Evolutionary conservation across 202 grass and related monocot species (phyloP), one percentile per base, ranked within the genome.

Genomic region (Setaria viridis): DNA sequence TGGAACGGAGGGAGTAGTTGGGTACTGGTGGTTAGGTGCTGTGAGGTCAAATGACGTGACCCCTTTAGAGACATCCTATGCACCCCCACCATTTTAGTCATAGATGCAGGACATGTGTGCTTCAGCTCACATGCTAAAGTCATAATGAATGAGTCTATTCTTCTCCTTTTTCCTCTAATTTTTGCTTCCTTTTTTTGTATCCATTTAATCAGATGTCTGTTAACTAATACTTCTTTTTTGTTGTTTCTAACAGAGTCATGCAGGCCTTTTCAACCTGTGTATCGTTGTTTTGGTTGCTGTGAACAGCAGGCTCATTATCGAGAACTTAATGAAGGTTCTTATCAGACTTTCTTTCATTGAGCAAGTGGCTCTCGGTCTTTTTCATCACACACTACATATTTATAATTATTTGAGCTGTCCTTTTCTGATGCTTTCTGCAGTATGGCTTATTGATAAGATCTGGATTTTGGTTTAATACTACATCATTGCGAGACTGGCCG

Each of bases 281-380:
- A 95, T 95, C 15, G 90, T 95, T 75, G 93, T 95, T 76, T 85
- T 95, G 48, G 82, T 95, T 87, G 76, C 93, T 75, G 88, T 95
- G 72, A 95, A 95, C 48, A 62, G 93, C 80, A 90, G 93, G 76
- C 90, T 95, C 51, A 95, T 95, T 82, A 88, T 95, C 2, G 90
- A 92, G 76, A 95, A 95, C 86, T 88, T 95, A 51, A 95, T 95
- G 93, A 95, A 95, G 93, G 93, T 95, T 90, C 17, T 56, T 67
- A 67, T 76, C 74, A 56, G 8, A 10, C 77, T 83, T 62, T 77
- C 25, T 72, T 80, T 32, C 47, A 53, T 83, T 41, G 57, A 75
- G 4, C 20, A 76, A 50, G 63, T 63, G 49, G 12, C 11, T n/a
- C 7, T 42, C 15, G 5, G 7, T 45, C 32, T 64, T 30, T 64